phyloP scores from a whole-genome alignment of 441 rosid species.

The Melastoma candidum region DNA sequence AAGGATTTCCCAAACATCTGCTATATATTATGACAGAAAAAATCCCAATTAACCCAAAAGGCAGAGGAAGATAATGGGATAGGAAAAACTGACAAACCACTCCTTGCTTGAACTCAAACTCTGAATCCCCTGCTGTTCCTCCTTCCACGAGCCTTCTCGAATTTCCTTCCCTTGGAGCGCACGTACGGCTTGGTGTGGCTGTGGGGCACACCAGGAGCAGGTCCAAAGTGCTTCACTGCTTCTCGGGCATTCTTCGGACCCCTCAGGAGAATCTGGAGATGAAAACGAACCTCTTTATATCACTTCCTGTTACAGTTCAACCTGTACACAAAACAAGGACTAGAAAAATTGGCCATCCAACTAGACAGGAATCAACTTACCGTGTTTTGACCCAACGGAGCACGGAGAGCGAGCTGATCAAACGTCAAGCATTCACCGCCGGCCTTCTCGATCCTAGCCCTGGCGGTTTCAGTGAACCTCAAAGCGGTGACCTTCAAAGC shows the following conservation, averaged over 20 bases:
- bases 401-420: constrained; percentile 80
- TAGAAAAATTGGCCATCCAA: neutral
- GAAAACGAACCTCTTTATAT: no score
- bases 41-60: neutral
- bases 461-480: constrained; percentile 79
- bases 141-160: constrained; percentile 82
- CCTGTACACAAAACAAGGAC: neutral
- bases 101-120: constrained; percentile 26
- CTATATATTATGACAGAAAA: neutral
- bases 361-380: constrained; percentile 20
- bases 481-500: constrained; percentile 75
- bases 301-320: neutral
- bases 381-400: constrained; percentile 95
- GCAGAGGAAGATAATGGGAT: neutral
- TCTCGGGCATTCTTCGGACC: constrained; percentile 95
- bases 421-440: constrained; percentile 98
- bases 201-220: constrained; percentile 95
- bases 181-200: constrained; percentile 85
- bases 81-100: no score
- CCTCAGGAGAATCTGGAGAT: constrained; percentile 64
- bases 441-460: constrained; percentile 86
- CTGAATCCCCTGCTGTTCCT: constrained; percentile 85
- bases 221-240: constrained; percentile 95
- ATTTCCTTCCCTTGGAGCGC: constrained; percentile 80
- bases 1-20: no score